Conservation (phyloP, 192 early-diverging fungal genomes). For the Linnemannia elongata region DNA sequence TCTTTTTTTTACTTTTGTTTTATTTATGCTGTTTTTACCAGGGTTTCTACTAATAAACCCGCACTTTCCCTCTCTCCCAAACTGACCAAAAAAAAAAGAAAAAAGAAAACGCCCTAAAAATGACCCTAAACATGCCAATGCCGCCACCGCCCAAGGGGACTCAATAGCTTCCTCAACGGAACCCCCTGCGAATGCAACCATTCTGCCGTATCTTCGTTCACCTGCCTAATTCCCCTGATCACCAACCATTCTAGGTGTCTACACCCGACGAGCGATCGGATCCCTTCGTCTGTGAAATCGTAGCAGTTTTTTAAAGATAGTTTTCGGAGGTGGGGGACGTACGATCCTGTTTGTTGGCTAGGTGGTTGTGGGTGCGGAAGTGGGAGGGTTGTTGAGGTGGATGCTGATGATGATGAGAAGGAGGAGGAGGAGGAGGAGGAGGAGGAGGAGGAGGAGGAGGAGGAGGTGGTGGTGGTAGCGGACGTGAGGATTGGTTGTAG, state of each 20-base stretch:
- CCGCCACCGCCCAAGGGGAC: conserved; percentile 45
- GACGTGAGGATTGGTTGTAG: background rate
- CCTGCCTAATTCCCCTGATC: conserved; percentile 34
- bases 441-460: no score
- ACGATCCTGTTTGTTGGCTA: background rate
- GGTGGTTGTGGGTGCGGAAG: background rate
- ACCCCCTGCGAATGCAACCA: conserved; percentile 52
- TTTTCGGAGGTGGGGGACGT: conserved; percentile 15
- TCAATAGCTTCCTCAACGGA: conserved; percentile 29
- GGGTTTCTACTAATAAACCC: background rate
- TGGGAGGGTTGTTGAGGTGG: background rate
- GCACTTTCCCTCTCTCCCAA: no score
- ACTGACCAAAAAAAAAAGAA: no score
- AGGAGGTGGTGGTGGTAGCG: no score
- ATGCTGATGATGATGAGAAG: background rate
- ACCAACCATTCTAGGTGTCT: conserved; percentile 31
- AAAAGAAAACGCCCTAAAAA: no score
- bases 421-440: background rate
- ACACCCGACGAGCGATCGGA: conserved; percentile 34
- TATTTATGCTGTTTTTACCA: background rate
- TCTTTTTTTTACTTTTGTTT: background rate
- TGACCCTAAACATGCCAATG: conserved; percentile 23
- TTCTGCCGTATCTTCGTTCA: conserved; percentile 27
- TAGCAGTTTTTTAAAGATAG: conserved; percentile 39
- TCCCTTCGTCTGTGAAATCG: conserved; percentile 31